Base-by-base conservation (phyloP, 2,329 filamentous ascomycete genomes). In the Acephala macrosclerotiorum region DNA sequence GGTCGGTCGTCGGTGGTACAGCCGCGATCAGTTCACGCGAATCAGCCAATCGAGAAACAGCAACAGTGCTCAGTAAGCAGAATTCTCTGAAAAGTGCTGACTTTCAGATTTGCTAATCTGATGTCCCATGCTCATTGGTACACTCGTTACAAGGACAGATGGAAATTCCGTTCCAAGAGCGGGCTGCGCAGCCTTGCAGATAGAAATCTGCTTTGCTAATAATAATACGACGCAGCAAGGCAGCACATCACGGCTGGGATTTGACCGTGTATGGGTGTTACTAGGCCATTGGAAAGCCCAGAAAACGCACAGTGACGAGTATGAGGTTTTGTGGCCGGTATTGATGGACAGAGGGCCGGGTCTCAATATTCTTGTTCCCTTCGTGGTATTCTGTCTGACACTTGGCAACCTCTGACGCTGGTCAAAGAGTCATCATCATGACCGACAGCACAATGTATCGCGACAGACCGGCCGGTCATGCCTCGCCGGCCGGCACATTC, bases 151-250 rank as follows among this genome's bases (percentile, higher is more conserved):
- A 4, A 20, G 20, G n/a, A 11, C 2, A 33, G 3, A 5, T 18
- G 20, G 20, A 6, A 49, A 16, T 22, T 49, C n/a, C 18, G 36
- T 11, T 2, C 8, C 16, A 20, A 26, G 47, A 51, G 2, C 47
- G 25, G 49, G 49, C 49, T 53, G 49, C 49, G 49, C 49, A 53
- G 49, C 49, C 49, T 53, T 29, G 49, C 49, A 53, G 49, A 29
- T n/a, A 25, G 49, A 14, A 53, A 53, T 3, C 12, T 53, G 12
- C 18, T 53, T 33, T 29, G 25, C 49, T 26, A 33, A 53, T 53
- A 53, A 53, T 53, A 53, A 29, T 12, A 29, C 18, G 18, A 53
- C 49, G 49, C 22, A 1, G 9, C 49, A 11, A 53, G 49, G 49
- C 22, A 53, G 12, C 49, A 33, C 49, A 53, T 29, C 49, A 33